Evolutionary conservation across 345 rosid species (phyloP).

Genomic region (Pelargonium nanum): DNA sequence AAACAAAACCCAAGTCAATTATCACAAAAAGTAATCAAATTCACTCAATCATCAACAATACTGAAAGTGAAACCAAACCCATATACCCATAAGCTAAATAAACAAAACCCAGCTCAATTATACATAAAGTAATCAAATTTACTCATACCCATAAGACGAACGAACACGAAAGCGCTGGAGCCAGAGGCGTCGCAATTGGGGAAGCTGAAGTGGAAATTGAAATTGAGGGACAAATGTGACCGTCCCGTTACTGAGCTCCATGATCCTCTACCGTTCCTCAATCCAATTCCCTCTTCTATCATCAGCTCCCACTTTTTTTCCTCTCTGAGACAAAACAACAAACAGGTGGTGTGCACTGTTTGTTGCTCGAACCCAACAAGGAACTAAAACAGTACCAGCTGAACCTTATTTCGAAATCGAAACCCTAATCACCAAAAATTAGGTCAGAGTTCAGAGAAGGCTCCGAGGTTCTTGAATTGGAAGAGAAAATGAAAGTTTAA

Average conservation of each 20-base stretch:
- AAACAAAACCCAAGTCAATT: background rate
- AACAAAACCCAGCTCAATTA: background rate
- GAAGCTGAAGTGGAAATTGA: background rate
- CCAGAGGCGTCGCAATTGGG: background rate
- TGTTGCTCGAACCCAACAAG: background rate
- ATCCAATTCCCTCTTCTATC: background rate
- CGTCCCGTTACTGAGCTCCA: background rate
- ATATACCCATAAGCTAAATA: background rate
- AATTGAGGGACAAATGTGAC: background rate
- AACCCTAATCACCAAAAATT: background rate
- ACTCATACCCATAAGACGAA: slow-evolving; percentile 13
- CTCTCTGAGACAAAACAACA: background rate
- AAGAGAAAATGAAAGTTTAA: background rate
- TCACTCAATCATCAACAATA: background rate
- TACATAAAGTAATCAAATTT: background rate
- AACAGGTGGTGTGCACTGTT: background rate
- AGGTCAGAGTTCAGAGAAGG: background rate
- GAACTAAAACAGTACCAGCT: background rate
- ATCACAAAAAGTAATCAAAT: background rate
- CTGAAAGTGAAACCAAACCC: background rate
- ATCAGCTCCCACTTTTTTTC: background rate
- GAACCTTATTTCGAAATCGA: background rate
- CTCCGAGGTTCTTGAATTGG: background rate
- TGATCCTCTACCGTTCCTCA: background rate
- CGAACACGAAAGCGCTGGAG: slow-evolving; percentile 9